phyloP scores from a whole-genome alignment of 2,329 filamentous ascomycete species.

The Trichophyton mentagrophytes region DNA sequence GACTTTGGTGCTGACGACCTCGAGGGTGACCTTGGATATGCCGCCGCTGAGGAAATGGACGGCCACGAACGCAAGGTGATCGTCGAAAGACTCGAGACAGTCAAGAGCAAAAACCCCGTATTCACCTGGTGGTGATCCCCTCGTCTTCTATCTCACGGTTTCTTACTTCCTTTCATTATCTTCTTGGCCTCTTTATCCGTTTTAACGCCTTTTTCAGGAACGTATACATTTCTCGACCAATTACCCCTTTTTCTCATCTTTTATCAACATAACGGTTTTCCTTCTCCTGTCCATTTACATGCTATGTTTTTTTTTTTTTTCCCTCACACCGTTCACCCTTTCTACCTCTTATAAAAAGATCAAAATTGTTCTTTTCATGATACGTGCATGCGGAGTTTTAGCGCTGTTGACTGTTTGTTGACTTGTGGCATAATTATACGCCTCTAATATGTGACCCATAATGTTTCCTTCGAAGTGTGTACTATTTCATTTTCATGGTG shows the following conservation, averaged over 20 bases:
- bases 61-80: conserved; percentile 86
- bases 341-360: conserved; percentile 9
- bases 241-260: neutral
- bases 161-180: neutral
- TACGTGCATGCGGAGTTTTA: conserved; percentile 4
- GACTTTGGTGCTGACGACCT: conserved; percentile 59
- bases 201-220: neutral
- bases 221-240: neutral
- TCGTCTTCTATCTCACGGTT: conserved; percentile 5
- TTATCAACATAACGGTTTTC: neutral
- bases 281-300: neutral
- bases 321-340: conserved; percentile 4
- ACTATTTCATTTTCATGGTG: conserved; percentile 3
- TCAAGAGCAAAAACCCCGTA: conserved; percentile 88
- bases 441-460: neutral
- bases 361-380: conserved; percentile 1
- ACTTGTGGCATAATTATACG: neutral
- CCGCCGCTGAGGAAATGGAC: conserved; percentile 87
- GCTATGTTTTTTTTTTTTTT: neutral
- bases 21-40: conserved; percentile 88
- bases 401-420: conserved; percentile 1
- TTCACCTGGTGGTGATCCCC: conserved; percentile 79
- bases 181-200: neutral
- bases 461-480: conserved; percentile 1
- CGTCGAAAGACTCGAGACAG: conserved; percentile 87